Evolutionary conservation across 768 basidiomycete genomes (phyloP).

Genomic region (Cyathus striatus): DNA sequence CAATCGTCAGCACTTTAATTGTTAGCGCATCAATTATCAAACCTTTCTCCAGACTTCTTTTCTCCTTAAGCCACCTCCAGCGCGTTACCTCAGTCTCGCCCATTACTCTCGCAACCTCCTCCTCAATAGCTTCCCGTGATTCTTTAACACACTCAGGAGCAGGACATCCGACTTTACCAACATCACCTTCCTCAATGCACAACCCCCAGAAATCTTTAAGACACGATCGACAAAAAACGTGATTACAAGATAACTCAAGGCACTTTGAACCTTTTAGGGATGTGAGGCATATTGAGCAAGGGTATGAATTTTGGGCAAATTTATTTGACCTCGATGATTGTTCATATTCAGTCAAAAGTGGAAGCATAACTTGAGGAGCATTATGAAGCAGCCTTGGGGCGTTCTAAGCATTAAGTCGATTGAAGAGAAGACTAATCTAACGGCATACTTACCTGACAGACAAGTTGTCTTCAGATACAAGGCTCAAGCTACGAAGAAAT

Average conservation of each 20-base stretch:
- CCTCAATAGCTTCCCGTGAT: slow-evolving; percentile 54
- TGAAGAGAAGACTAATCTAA: slow-evolving; percentile 15
- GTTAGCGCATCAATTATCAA: slow-evolving; percentile 6
- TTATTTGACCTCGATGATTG: slow-evolving; percentile 35
- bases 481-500: slow-evolving; percentile 44
- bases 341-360: slow-evolving; percentile 46
- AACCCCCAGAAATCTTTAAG: slow-evolving; percentile 78
- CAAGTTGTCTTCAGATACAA: slow-evolving; percentile 29
- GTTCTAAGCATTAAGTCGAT: slow-evolving; percentile 5
- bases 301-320: slow-evolving; percentile 63
- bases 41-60: slow-evolving; percentile 72
- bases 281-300: slow-evolving; percentile 74
- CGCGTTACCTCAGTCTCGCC: slow-evolving; percentile 58
- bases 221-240: slow-evolving; percentile 83
- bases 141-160: slow-evolving; percentile 74
- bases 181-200: slow-evolving; percentile 75
- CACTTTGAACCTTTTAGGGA: slow-evolving; percentile 74
- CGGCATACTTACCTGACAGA: too few species aligned
- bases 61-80: slow-evolving; percentile 77
- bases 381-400: slow-evolving; percentile 47
- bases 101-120: slow-evolving; percentile 70
- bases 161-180: slow-evolving; percentile 75
- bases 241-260: slow-evolving; percentile 61
- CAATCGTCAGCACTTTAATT: neutral
- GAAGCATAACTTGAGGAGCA: slow-evolving; percentile 46